These are phyloP conservation scores for Candida gigantensis DNA, from an alignment of 1,139 yeast genomes.

Conservation along the genomic window DNA sequence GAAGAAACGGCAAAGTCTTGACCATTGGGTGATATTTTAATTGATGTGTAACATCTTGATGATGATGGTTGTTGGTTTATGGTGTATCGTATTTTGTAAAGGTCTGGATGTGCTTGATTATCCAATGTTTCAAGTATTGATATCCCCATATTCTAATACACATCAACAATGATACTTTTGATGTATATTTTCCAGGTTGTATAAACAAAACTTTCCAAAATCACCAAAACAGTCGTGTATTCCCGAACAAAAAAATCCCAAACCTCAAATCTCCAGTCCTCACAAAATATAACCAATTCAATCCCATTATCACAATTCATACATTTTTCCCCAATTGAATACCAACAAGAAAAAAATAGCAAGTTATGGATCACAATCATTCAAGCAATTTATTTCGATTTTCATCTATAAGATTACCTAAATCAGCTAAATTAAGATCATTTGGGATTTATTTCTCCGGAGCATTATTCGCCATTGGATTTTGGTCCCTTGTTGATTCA, in stretches of 20 bases:
- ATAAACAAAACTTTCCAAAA: too few relatives aligned
- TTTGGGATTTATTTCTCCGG: constrained; percentile 77
- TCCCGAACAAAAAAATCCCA: too few relatives aligned
- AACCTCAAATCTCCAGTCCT: too few relatives aligned
- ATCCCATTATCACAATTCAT: too few relatives aligned
- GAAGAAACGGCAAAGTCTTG: constrained; percentile 57
- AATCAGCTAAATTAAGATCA: constrained; percentile 70
- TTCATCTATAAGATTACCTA: constrained; percentile 52
- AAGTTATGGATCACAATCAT: constrained; percentile 14
- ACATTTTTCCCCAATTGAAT: too few relatives aligned
- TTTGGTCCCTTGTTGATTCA: constrained; percentile 88
- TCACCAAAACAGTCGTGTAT: too few relatives aligned
- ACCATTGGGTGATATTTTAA: constrained; percentile 70
- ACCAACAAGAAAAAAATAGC: background rate
- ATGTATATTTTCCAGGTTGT: too few relatives aligned
- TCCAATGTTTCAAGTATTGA: constrained; percentile 5
- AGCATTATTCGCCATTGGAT: constrained; percentile 79
- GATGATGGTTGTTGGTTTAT: constrained; percentile 8
- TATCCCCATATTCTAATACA: too few relatives aligned
- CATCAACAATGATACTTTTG: too few relatives aligned
- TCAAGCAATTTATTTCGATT: constrained; percentile 15
- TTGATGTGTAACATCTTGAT: constrained; percentile 33
- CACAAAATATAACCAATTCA: too few relatives aligned
- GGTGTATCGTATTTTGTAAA: constrained; percentile 7
- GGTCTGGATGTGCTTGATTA: constrained; percentile 3